phyloP scores from a whole-genome alignment of 768 basidiomycete species.

The Mycena rebaudengoi region DNA sequence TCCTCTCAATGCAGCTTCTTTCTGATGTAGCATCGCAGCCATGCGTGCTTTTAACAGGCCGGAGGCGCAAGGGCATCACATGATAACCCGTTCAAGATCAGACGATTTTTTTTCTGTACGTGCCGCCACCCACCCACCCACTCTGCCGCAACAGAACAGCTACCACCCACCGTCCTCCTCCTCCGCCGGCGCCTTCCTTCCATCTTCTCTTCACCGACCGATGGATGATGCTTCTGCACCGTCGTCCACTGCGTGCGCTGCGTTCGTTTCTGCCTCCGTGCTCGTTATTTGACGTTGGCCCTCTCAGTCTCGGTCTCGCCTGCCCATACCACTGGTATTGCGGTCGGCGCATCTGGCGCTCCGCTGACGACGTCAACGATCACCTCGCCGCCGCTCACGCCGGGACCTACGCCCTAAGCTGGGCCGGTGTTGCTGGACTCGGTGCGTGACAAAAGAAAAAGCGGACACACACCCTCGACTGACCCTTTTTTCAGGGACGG shows the following conservation, averaged over 20 bases:
- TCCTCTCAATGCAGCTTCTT: no score
- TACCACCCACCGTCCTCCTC: neutral
- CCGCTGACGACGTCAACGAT: neutral
- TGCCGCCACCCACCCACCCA: no score
- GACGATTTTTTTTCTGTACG: no score
- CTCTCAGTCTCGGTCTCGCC: neutral
- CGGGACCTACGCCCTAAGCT: neutral
- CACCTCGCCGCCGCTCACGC: neutral
- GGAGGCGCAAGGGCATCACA: no score
- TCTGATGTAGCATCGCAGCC: no score
- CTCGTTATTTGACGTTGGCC: neutral
- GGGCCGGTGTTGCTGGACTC: neutral
- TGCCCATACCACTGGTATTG: neutral
- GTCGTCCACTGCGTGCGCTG: neutral
- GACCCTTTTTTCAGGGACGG: neutral
- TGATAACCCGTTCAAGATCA: no score
- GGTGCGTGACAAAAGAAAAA: neutral
- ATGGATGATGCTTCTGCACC: neutral
- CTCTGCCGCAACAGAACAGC: no score
- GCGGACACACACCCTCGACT: neutral
- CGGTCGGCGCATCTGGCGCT: neutral
- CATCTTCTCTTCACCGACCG: neutral
- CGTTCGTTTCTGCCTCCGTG: neutral
- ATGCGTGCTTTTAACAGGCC: no score
- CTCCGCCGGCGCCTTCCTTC: neutral